A percentile compares a stretch with the other conserved stretches of the same genome.
phyloP scores from a whole-genome alignment of 768 basidiomycete species.

The Serendipita indica region DNA sequence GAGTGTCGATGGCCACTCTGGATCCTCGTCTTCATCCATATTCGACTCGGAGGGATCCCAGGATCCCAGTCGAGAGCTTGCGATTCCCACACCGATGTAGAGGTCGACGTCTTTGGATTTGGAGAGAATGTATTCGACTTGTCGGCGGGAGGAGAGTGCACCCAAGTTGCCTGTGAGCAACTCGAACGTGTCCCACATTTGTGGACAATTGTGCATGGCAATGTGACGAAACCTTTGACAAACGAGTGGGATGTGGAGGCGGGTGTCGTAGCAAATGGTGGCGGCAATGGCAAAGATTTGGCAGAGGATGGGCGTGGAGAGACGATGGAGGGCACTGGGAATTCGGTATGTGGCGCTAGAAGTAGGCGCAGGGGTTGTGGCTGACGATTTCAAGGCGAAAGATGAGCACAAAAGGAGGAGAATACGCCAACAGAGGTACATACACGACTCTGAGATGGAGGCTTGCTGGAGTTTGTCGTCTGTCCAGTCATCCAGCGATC shows the following conservation, averaged over 20 bases:
- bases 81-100: background rate
- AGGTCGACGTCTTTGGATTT: background rate
- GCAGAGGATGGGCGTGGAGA: background rate
- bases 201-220: background rate
- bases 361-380: too few relatives aligned
- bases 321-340: too few relatives aligned
- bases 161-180: background rate
- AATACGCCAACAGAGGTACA: too few relatives aligned
- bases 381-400: too few relatives aligned
- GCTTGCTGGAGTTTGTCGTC: too few relatives aligned
- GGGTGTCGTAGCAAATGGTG: background rate
- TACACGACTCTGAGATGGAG: too few relatives aligned
- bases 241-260: background rate
- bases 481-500: too few relatives aligned
- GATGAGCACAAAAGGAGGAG: too few relatives aligned
- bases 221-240: background rate
- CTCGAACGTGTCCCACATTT: conserved; percentile 5
- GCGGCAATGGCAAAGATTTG: background rate
- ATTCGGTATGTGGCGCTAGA: too few relatives aligned
- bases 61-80: background rate
- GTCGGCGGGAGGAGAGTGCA: background rate
- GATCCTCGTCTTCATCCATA: background rate
- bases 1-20: background rate
- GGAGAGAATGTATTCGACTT: background rate
- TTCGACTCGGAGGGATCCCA: background rate